Base-by-base conservation (phyloP, 2,329 filamentous ascomycete genomes). In the Hypomyces rosellus region DNA sequence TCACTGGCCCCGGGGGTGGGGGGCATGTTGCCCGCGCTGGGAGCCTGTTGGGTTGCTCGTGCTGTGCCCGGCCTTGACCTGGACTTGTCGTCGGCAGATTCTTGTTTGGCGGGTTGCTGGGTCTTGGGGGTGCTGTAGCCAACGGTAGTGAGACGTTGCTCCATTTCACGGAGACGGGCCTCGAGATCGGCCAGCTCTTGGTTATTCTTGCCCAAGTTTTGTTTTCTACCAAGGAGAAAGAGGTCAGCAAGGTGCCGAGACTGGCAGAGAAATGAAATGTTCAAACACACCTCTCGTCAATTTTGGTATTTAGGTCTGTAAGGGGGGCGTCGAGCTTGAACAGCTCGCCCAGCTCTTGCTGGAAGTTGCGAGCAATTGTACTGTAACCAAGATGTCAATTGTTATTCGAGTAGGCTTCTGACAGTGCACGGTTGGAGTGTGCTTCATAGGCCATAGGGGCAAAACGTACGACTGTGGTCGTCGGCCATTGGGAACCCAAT, bases 111-210 rank as follows among this genome's bases (percentile, higher is more conserved):
- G 22, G 45, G 37, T 46, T 56, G 52, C 44, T 45, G 51, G 25
- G 46, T 51, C 6, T 48, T 53, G 46, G 50, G 20, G 36, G 45
- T 25, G 30, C 37, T 40, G 22, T 58, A 56, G 54, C 54, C 57
- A 34, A 57, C 67, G 53, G 60, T 61, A 59, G 72, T 80, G 48
- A 97, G 78, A 41, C 86, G 85, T 59, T 86, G 79, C 70, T 96
- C 91, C 70, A 93, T 89, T 62, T 90, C 89, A 60, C 83, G 85
- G 60, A 97, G 82, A 59, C 84, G 85, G 47, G 83, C 83, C 71
- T 96, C 89, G 62, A 97, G 84, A 50, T 85, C 83, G 69, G 95
- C 85, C 58, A 97, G 85, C 69, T 96, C 89, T 55, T 83, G 81
- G 49, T 81, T 82, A 65, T 89, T 87, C 47, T 78, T 81, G 56